A percentile compares a stretch with the other conserved stretches of the same genome.
Evolutionary conservation across 306 rosid species (phyloP).

Genomic region (Senna tora): DNA sequence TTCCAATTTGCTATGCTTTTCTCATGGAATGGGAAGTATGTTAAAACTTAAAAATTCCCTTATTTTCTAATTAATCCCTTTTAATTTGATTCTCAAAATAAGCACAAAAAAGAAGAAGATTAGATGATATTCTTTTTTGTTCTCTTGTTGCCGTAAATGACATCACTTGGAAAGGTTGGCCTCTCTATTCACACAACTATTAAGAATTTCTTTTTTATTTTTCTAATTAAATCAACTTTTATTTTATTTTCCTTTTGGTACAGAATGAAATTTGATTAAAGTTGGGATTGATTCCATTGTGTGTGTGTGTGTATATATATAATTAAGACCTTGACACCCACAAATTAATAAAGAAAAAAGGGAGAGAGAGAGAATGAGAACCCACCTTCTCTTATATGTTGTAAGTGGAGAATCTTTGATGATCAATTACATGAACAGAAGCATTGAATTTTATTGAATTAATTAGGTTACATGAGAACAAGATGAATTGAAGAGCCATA

Average conservation of each 20-base stretch:
- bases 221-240: too few species aligned
- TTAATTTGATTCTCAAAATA: constrained; percentile 10
- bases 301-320: too few species aligned
- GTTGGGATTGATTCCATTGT: constrained; percentile 28
- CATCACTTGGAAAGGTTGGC: constrained; percentile 33
- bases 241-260: too few species aligned
- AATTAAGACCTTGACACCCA: constrained; percentile 5
- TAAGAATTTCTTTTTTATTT: too few species aligned
- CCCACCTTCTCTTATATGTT: too few species aligned
- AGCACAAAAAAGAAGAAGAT: constrained; percentile 16
- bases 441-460: constrained; percentile 34
- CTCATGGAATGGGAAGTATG: too few species aligned
- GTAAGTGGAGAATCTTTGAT: constrained; percentile 38
- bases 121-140: constrained; percentile 15
- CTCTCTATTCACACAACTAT: constrained; percentile 30
- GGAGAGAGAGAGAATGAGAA: constrained; percentile 2
- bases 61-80: background rate
- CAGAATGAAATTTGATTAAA: background rate
- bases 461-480: constrained; percentile 6
- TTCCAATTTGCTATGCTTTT: too few species aligned
- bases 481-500: background rate
- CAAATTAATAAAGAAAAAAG: background rate
- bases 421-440: constrained; percentile 15
- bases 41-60: too few species aligned
- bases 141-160: constrained; percentile 17